phyloP scores from a whole-genome alignment of 352 stramenopile genomes.

The Globisporangium ultimum region DNA sequence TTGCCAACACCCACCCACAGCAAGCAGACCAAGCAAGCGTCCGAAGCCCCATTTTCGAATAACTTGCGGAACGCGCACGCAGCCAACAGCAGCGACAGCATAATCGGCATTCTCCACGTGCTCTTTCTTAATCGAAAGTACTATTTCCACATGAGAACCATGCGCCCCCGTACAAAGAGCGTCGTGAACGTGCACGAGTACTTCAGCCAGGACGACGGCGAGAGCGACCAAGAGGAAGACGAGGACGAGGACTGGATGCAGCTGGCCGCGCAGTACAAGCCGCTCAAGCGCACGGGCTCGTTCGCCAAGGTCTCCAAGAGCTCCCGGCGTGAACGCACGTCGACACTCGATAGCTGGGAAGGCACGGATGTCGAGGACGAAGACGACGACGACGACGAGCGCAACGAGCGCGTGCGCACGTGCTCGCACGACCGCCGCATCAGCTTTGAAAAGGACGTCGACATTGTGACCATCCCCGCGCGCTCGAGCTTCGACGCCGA shows the following conservation, averaged over 20 bases:
- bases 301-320: slow-evolving; percentile 31
- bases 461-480: slow-evolving; percentile 69
- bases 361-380: slow-evolving; percentile 50
- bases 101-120: background rate
- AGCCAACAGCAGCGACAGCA: too few species aligned
- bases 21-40: too few species aligned
- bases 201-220: slow-evolving; percentile 54
- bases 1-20: too few species aligned
- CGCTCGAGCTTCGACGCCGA: slow-evolving; percentile 70
- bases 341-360: slow-evolving; percentile 55
- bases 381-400: slow-evolving; percentile 55
- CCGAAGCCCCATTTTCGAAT: background rate
- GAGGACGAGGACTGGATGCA: slow-evolving; percentile 55
- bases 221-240: slow-evolving; percentile 34
- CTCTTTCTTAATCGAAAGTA: background rate
- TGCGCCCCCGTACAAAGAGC: slow-evolving; percentile 71
- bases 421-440: slow-evolving; percentile 75
- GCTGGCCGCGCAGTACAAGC: slow-evolving; percentile 27
- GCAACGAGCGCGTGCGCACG: slow-evolving; percentile 37
- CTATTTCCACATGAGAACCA: slow-evolving; percentile 14
- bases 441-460: slow-evolving; percentile 71
- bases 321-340: slow-evolving; percentile 43
- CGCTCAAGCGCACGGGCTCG: slow-evolving; percentile 9
- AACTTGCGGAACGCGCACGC: background rate
- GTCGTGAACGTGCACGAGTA: slow-evolving; percentile 73